Conservation (phyloP, 345 rosid genomes). For the Salix purpurea region DNA sequence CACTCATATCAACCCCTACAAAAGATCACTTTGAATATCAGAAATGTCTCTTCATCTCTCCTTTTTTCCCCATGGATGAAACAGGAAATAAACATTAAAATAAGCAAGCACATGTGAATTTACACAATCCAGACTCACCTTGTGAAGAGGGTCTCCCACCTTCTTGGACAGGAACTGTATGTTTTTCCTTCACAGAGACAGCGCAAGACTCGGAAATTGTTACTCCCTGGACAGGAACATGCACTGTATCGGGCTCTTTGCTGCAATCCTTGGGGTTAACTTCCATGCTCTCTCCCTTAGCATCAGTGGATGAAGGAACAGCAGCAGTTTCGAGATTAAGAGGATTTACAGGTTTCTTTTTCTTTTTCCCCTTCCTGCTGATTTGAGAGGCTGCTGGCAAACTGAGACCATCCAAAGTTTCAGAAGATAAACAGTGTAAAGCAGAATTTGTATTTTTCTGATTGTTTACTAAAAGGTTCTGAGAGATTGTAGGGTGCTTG, state of each 20-base stretch:
- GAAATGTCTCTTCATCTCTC: slow-evolving; percentile 2
- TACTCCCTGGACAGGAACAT: slow-evolving; percentile 4
- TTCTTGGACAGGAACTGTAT: slow-evolving; percentile 18
- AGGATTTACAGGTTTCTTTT: slow-evolving; percentile 23
- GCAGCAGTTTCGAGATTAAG: slow-evolving; percentile 18
- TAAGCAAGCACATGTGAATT: background rate
- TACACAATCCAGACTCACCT: slow-evolving; percentile 20
- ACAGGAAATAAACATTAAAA: background rate
- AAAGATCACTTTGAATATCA: slow-evolving; percentile 10
- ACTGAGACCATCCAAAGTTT: slow-evolving; percentile 7
- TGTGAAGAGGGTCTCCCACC: slow-evolving; percentile 11
- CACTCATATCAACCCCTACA: slow-evolving; percentile 19
- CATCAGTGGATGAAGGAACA: slow-evolving; percentile 14
- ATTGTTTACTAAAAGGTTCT: slow-evolving; percentile 11
- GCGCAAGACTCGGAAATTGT: slow-evolving; percentile 22
- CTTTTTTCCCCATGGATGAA: background rate
- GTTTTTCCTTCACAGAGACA: slow-evolving; percentile 23
- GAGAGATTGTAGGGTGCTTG: slow-evolving; percentile 11
- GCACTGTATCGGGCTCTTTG: slow-evolving; percentile 17
- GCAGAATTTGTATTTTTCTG: slow-evolving; percentile 9
- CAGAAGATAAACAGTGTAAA: slow-evolving; percentile 15
- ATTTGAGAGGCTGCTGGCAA: background rate
- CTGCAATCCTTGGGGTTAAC: slow-evolving; percentile 11
- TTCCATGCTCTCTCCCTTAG: slow-evolving; percentile 11
- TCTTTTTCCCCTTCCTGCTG: slow-evolving; percentile 27